These are phyloP conservation scores for Arthrobotrys sphaeroides DNA, from an alignment of 2,329 filamentous ascomycete genomes.

Conservation along the genomic window DNA sequence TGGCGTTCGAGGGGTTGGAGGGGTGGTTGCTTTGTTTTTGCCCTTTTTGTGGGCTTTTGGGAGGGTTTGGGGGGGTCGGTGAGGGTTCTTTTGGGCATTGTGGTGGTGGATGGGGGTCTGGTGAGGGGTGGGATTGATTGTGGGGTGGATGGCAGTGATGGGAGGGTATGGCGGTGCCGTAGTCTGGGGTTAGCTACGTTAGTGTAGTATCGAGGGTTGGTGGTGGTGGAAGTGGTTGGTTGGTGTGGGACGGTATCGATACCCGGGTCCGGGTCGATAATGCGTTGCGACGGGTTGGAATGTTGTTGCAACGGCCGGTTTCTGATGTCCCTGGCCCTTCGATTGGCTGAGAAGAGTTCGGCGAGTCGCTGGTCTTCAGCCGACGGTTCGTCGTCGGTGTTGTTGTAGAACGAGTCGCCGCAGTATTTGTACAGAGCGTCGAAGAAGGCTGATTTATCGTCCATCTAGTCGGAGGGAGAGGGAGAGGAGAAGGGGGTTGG, in stretches of 20 bases:
- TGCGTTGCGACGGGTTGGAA: slow-evolving; percentile 48
- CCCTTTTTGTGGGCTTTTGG: slow-evolving; percentile 35
- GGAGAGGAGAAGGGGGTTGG: not conserved
- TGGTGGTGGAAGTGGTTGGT: not conserved
- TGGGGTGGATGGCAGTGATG: not conserved
- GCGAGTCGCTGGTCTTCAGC: slow-evolving; percentile 25
- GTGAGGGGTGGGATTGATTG: not conserved
- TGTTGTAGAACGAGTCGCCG: slow-evolving; percentile 2
- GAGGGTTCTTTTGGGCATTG: slow-evolving; percentile 23
- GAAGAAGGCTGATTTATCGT: slow-evolving; percentile 39
- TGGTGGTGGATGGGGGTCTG: not conserved
- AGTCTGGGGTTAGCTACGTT: too few species aligned
- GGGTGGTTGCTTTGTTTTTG: slow-evolving; percentile 4
- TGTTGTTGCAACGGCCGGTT: slow-evolving; percentile 47
- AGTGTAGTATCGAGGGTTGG: too few species aligned
- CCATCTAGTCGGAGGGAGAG: not conserved
- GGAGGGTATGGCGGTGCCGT: slow-evolving; percentile 9
- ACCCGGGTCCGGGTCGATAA: not conserved
- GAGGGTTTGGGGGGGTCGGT: slow-evolving; percentile 20
- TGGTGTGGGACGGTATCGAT: not conserved
- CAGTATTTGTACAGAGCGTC: slow-evolving; percentile 12
- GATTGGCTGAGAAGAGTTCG: slow-evolving; percentile 50
- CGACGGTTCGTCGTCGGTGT: slow-evolving; percentile 35
- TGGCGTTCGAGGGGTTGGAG: slow-evolving; percentile 31
- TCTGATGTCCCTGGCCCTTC: slow-evolving; percentile 37